Evolutionary conservation across 495 filamentous ascomycete species (phyloP).

Genomic region (Aspergillus affinis): DNA sequence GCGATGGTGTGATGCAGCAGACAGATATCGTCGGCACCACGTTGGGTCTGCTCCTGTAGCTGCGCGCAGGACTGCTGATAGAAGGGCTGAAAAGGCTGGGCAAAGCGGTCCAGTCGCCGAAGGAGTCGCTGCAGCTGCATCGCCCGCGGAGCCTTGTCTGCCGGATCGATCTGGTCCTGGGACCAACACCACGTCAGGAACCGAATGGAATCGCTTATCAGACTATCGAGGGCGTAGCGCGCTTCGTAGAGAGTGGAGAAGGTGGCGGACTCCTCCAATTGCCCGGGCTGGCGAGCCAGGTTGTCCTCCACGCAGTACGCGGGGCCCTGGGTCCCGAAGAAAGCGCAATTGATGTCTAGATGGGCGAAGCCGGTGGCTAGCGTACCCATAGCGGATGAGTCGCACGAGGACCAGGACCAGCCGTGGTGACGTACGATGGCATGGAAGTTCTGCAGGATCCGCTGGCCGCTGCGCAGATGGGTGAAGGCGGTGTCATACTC

Average conservation of each 20-base stretch:
- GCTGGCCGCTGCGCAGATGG: constrained; percentile 5
- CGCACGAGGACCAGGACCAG: neutral
- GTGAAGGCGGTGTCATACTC: constrained; percentile 1
- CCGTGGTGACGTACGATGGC: neutral
- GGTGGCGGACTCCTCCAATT: too few species aligned
- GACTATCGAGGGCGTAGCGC: too few species aligned
- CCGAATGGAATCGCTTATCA: too few species aligned
- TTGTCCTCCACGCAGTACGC: too few species aligned
- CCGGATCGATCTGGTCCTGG: neutral
- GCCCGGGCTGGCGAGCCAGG: too few species aligned
- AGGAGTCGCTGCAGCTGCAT: neutral
- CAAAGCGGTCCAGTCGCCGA: neutral
- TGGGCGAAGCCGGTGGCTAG: neutral
- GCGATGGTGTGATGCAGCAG: neutral
- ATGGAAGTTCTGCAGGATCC: constrained; percentile 3
- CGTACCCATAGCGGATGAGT: neutral
- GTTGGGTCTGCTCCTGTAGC: neutral
- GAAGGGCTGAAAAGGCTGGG: neutral
- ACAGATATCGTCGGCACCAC: neutral
- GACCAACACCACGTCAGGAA: neutral
- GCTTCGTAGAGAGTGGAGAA: too few species aligned
- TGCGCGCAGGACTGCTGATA: neutral
- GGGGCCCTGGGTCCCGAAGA: too few species aligned
- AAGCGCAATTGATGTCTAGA: too few species aligned
- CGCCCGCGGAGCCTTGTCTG: neutral